Percentiles rank a stretch among this genome's conserved stretches.
phyloP scores from a whole-genome alignment of 441 rosid species.

The Corymbia calophylla region DNA sequence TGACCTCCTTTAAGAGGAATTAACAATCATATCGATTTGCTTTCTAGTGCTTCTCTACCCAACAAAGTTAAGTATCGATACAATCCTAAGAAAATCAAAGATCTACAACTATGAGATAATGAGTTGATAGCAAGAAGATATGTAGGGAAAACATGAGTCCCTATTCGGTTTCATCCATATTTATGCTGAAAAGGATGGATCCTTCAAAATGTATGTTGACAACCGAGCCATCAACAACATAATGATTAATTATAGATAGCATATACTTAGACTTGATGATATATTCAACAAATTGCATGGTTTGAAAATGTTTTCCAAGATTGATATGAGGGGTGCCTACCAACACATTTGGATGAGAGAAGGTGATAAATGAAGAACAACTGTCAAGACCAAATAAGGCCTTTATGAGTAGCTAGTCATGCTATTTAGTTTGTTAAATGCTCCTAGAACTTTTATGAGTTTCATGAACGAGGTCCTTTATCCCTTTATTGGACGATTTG shows the following conservation, averaged over 20 bases:
- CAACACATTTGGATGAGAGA: not conserved
- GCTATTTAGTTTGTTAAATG: not conserved
- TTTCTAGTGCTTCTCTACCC: not conserved
- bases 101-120: not conserved
- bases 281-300: not conserved
- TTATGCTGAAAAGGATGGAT: not conserved
- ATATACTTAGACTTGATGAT: not conserved
- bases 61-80: not conserved
- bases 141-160: not conserved
- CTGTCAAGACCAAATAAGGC: not conserved
- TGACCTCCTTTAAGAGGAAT: not conserved
- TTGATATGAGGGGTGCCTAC: not conserved
- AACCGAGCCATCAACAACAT: not conserved
- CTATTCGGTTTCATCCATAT: not conserved
- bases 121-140: not conserved
- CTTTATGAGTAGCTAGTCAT: not conserved
- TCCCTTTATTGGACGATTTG: not conserved
- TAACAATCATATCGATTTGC: not conserved
- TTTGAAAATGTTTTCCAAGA: not conserved
- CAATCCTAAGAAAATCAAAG: not conserved
- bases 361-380: not conserved
- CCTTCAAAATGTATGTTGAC: not conserved
- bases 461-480: not conserved
- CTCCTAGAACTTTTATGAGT: not conserved
- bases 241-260: not conserved